Percentiles rank a stretch among this genome's conserved stretches.
Conservation (phyloP, 331 rosid genomes). For the Dryas integrifolia region DNA sequence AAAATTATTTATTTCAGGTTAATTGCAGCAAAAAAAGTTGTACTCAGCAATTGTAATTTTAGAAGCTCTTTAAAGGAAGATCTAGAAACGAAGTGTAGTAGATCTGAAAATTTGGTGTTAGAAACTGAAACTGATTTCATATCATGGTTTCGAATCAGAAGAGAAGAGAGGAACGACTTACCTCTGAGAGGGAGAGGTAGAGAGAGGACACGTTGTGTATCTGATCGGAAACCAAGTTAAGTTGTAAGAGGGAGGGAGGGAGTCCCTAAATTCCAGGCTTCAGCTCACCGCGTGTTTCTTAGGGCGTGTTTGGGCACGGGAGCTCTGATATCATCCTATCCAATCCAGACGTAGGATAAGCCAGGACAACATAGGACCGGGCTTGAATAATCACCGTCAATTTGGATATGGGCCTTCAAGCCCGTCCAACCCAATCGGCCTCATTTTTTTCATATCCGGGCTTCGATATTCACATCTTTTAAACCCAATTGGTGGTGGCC, state of each 20-base stretch:
- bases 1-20: neutral
- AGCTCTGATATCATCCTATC: neutral
- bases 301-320: neutral
- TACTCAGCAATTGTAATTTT: neutral
- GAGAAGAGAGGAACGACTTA: neutral
- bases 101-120: neutral
- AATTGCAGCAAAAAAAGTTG: neutral
- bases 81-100: conserved; percentile 7
- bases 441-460: no score
- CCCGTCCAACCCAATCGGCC: neutral
- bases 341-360: neutral
- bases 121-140: neutral
- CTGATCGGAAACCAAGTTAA: conserved; percentile 1
- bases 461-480: no score
- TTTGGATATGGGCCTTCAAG: neutral
- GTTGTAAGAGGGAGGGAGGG: neutral
- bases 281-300: neutral
- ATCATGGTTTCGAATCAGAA: neutral
- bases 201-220: conserved; percentile 4
- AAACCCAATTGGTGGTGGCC: no score
- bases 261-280: neutral
- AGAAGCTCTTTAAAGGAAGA: neutral
- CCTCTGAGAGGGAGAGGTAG: neutral
- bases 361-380: neutral
- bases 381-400: no score